phyloP scores from a whole-genome alignment of 768 basidiomycete species.

The Suillus sp. region DNA sequence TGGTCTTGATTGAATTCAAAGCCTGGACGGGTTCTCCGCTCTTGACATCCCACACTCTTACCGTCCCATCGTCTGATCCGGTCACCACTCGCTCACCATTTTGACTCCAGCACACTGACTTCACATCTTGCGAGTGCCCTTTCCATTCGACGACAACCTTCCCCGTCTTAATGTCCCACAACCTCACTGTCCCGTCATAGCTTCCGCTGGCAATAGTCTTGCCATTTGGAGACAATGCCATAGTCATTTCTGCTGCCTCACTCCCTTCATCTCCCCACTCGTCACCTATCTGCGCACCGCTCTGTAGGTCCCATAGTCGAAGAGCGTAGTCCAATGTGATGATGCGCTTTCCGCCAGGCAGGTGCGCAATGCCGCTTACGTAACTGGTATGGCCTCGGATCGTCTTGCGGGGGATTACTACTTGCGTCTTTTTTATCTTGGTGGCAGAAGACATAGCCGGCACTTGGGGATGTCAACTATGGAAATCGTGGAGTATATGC shows the following conservation, averaged over 20 bases:
- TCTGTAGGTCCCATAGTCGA: conserved; percentile 16
- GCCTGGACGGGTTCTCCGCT: no score
- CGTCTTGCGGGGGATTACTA: not conserved
- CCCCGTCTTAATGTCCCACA: no score
- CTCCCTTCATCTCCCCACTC: conserved; percentile 10
- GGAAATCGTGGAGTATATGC: not conserved
- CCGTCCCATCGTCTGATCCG: no score
- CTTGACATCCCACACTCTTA: no score
- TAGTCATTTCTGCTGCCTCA: not conserved
- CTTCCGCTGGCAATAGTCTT: conserved; percentile 8
- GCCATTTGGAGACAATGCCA: conserved; percentile 4
- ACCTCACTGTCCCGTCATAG: conserved; percentile 3
- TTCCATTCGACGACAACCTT: no score
- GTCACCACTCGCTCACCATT: no score
- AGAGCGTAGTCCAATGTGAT: conserved; percentile 9
- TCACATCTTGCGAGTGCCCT: not conserved
- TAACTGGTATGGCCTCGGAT: not conserved
- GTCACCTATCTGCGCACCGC: conserved; percentile 29
- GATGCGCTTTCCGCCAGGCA: not conserved
- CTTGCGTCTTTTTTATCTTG: not conserved
- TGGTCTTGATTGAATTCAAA: no score
- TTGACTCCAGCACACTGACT: not conserved
- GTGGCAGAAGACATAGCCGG: not conserved
- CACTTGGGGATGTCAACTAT: not conserved
- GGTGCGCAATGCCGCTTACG: not conserved